Base-by-base conservation (phyloP, 371 early-diverging fungal species). In the Zancudomyces culisetae region DNA sequence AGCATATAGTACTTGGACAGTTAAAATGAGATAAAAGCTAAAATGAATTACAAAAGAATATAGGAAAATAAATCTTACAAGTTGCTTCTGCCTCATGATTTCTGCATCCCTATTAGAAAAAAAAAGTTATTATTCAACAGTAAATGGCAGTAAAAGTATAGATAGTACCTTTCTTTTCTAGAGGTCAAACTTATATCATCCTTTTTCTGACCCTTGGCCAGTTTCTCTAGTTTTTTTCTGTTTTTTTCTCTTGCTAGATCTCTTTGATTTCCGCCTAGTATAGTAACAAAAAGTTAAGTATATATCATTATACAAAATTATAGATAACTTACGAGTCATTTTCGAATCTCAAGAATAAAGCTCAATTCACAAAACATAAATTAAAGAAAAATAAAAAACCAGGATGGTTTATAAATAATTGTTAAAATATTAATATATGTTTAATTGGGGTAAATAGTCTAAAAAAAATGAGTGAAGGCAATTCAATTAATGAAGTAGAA, bases 191-290 rank as follows among this genome's bases (percentile, higher is more conserved):
- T 61, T 29, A 41, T 49, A 18, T 59, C 53, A 6, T 8, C 23
- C 18, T 24, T 35, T 45, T 67, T 66, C 28, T 59, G 53, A 55
- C 45, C 53, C 42, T 59, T 51, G 28, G 45, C 54, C 3, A 28
- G 42, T 55, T 66, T 56, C 10, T 59, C 54, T 29, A 41, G 49
- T 56, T 68, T 70, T 63, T 69, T 69, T 41, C 50, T 54, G 59
- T 62, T 60, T 27, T 54, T 53, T 46, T 53, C 49, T 42, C 69
- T 64, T 20, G 68, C 69, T 30, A 62, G 43, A 15, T 69, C 69
- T 27, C 69, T 57, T 57, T 69, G 69, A 43, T 69, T 71, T 42
- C 69, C 69, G 29, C 69, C 53, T 41, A 42, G n/a, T n/a, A n/a
- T n/a, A n/a, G n/a, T n/a, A n/a, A n/a, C n/a, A n/a, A n/a, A n/a